A percentile compares a stretch with the other conserved stretches of the same genome.
phyloP scores from a whole-genome alignment of 2,329 filamentous ascomycete species.

The Pestalotiopsis sp. region DNA sequence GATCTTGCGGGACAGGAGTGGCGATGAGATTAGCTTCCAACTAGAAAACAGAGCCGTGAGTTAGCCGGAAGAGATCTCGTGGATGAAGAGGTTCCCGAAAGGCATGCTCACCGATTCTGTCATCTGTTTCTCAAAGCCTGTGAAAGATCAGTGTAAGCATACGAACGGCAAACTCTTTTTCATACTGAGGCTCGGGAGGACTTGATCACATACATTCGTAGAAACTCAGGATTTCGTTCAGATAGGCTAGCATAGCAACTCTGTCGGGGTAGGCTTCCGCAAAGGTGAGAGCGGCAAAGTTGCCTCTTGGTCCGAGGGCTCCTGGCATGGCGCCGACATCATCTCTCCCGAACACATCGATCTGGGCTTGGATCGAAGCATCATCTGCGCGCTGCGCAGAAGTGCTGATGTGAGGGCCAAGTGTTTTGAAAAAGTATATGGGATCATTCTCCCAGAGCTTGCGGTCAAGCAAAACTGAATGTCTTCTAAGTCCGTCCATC shows the following conservation, averaged over 20 bases:
- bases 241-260: conserved; percentile 3
- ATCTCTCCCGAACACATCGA: background rate
- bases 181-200: background rate
- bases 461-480: background rate
- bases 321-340: conserved; percentile 1
- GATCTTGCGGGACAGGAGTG: background rate
- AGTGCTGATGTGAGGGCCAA: background rate
- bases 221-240: conserved; percentile 4
- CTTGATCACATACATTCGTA: background rate
- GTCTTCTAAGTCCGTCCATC: background rate
- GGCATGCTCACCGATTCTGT: conserved; percentile 2
- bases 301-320: conserved; percentile 2
- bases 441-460: conserved; percentile 1
- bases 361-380: conserved; percentile 2
- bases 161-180: background rate
- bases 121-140: conserved; percentile 2
- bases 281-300: conserved; percentile 1
- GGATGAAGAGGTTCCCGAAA: background rate
- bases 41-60: background rate
- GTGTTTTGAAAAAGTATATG: background rate
- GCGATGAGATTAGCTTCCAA: background rate
- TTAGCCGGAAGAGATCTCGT: background rate
- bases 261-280: background rate
- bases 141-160: background rate
- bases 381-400: conserved; percentile 5